Conservation (phyloP, 1,284 basidiomycete species). For the Trichosporon ovoides region DNA sequence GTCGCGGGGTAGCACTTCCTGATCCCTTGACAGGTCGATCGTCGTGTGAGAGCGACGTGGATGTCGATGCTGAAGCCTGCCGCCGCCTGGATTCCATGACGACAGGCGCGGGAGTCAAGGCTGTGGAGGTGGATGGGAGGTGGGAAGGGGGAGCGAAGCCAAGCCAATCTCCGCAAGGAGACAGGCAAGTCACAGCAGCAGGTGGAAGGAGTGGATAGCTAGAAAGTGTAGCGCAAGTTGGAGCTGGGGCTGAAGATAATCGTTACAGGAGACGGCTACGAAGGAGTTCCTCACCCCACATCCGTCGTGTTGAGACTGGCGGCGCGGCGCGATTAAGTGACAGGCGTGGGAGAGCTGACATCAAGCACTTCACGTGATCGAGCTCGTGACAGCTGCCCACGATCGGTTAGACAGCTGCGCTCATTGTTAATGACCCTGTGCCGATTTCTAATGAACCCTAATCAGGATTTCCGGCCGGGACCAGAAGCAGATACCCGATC, state of each 20-base stretch:
- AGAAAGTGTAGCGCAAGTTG: no score
- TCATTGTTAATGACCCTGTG: no score
- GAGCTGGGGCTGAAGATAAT: neutral
- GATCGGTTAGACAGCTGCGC: neutral
- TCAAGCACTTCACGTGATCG: neutral
- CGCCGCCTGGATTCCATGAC: constrained; percentile 25
- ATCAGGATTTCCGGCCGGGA: neutral
- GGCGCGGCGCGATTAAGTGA: neutral
- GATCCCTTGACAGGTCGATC: constrained; percentile 17
- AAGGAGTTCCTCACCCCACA: constrained; percentile 4
- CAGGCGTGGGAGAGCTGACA: neutral
- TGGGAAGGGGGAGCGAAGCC: neutral
- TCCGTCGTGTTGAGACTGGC: neutral
- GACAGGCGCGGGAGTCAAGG: constrained; percentile 7
- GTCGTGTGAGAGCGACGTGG: constrained; percentile 19
- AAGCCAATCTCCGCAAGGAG: constrained; percentile 6
- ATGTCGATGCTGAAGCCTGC: constrained; percentile 22
- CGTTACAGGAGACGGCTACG: neutral
- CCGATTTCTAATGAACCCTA: no score
- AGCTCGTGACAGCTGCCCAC: neutral
- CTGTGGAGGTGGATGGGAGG: neutral
- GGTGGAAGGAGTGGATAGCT: neutral
- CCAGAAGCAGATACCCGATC: neutral
- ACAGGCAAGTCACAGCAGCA: constrained; percentile 4
- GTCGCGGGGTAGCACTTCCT: constrained; percentile 21